phyloP scores from a whole-genome alignment of 805 yeast genomes.

The Nakazawaea peltata region DNA sequence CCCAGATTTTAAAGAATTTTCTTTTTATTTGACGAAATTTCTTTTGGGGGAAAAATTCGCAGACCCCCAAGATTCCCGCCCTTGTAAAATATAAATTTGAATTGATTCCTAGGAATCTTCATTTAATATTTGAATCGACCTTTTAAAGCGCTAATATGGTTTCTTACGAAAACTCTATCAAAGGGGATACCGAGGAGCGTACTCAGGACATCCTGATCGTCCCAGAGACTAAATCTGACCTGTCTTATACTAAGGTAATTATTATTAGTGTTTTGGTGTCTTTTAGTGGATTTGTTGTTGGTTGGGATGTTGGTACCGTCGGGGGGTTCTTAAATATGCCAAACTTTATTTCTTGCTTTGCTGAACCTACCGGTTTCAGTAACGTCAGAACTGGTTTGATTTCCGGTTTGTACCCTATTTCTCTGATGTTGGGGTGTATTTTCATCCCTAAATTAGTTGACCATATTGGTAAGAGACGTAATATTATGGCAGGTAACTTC shows the following conservation, averaged over 20 bases:
- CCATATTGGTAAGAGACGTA: constrained; percentile 12
- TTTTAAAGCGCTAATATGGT: too few relatives aligned
- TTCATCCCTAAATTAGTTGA: constrained; percentile 9
- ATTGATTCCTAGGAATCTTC: too few relatives aligned
- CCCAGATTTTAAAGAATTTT: too few relatives aligned
- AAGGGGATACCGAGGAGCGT: too few relatives aligned
- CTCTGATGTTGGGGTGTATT: constrained; percentile 18
- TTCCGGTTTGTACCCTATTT: constrained; percentile 20
- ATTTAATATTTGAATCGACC: too few relatives aligned
- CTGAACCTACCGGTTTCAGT: constrained; percentile 1
- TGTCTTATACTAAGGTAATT: constrained; percentile 1
- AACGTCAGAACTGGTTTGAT: constrained; percentile 14
- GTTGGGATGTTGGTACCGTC: constrained; percentile 22
- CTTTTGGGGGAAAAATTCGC: too few relatives aligned
- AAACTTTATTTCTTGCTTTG: constrained; percentile 12
- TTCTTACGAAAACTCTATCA: too few relatives aligned
- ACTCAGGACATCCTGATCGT: too few relatives aligned
- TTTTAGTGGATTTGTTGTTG: constrained; percentile 18
- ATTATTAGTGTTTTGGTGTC: constrained; percentile 6
- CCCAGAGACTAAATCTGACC: too few relatives aligned
- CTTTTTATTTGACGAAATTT: too few relatives aligned
- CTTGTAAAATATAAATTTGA: too few relatives aligned
- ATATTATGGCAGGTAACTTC: constrained; percentile 11
- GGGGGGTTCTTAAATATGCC: constrained; percentile 13
- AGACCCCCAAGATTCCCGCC: too few relatives aligned